A percentile compares a stretch with the other conserved stretches of the same genome.
Conservation (phyloP, 2,329 filamentous ascomycete genomes). For the Madurella fahalii region DNA sequence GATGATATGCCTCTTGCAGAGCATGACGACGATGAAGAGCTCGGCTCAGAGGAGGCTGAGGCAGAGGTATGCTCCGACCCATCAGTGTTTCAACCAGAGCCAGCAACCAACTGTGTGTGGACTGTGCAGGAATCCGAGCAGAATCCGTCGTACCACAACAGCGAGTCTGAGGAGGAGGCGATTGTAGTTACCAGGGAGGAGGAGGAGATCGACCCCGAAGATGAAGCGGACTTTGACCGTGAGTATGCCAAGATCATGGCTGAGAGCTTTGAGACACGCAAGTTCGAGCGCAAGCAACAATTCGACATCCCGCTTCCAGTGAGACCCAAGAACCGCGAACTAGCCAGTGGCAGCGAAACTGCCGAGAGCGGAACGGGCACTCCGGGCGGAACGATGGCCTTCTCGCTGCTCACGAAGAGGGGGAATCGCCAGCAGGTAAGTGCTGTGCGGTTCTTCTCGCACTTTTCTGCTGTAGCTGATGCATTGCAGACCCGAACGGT, state of each 20-base stretch:
- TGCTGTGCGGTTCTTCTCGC: not conserved
- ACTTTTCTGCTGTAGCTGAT: constrained; percentile 2
- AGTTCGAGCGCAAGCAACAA: constrained; percentile 88
- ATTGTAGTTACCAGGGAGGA: constrained; percentile 90
- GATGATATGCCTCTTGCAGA: constrained; percentile 62
- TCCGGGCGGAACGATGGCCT: constrained; percentile 73
- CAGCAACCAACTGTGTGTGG: constrained; percentile 16
- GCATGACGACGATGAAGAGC: constrained; percentile 54
- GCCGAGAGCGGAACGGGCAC: constrained; percentile 26
- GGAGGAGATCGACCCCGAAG: constrained; percentile 86
- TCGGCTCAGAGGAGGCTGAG: constrained; percentile 57
- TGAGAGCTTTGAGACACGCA: constrained; percentile 90
- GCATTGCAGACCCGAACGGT: constrained; percentile 76
- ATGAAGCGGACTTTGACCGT: constrained; percentile 94
- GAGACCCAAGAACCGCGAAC: constrained; percentile 64
- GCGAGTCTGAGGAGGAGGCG: constrained; percentile 75
- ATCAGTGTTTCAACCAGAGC: not conserved
- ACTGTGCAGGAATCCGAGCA: constrained; percentile 45
- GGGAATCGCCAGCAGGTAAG: constrained; percentile 89
- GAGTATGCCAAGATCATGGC: constrained; percentile 99
- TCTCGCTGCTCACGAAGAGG: constrained; percentile 90
- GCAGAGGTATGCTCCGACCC: constrained; percentile 44
- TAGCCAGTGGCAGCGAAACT: constrained; percentile 36
- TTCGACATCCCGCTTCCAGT: constrained; percentile 98
- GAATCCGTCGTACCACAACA: constrained; percentile 49